These are phyloP conservation scores for Lignosus rhinocerotis DNA, from an alignment of 1,284 basidiomycete species.

Conservation along the genomic window DNA sequence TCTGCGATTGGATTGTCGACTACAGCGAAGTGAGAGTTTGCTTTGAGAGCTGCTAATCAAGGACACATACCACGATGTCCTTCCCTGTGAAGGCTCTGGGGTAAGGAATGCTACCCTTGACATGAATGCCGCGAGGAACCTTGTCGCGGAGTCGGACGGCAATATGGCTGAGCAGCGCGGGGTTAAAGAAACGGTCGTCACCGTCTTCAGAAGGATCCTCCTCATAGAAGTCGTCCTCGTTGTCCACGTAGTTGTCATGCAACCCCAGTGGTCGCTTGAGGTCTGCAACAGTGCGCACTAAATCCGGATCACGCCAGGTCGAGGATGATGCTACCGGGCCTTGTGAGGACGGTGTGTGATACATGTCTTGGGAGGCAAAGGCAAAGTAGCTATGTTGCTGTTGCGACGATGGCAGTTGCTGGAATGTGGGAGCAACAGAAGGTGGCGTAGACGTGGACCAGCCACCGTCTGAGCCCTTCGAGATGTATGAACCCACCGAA, in stretches of 20 bases:
- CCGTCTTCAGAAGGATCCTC: slow-evolving; percentile 70
- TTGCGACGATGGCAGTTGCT: slow-evolving; percentile 12
- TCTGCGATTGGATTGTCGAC: slow-evolving; percentile 82
- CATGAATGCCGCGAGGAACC: slow-evolving; percentile 83
- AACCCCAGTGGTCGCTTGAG: slow-evolving; percentile 42
- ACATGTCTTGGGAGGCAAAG: slow-evolving; percentile 22
- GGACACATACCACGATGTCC: slow-evolving; percentile 80
- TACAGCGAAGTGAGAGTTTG: slow-evolving; percentile 29
- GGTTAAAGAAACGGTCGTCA: slow-evolving; percentile 81
- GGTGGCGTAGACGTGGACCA: slow-evolving; percentile 22
- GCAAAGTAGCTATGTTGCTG: slow-evolving; percentile 21
- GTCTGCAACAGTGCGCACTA: slow-evolving; percentile 39
- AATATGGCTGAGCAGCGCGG: slow-evolving; percentile 84
- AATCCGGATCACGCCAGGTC: slow-evolving; percentile 29
- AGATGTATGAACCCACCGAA: slow-evolving; percentile 30
- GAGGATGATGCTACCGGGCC: slow-evolving; percentile 27
- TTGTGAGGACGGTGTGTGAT: slow-evolving; percentile 21
- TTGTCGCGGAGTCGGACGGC: slow-evolving; percentile 87
- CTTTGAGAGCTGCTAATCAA: neutral
- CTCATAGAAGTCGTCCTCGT: slow-evolving; percentile 61
- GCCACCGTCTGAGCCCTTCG: slow-evolving; percentile 26
- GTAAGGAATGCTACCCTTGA: slow-evolving; percentile 89
- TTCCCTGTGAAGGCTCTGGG: slow-evolving; percentile 88
- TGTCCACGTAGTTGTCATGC: slow-evolving; percentile 46
- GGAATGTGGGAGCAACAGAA: slow-evolving; percentile 18